Base-by-base conservation (phyloP, 108 stramenopile species). In the Skeletonema grethae region DNA sequence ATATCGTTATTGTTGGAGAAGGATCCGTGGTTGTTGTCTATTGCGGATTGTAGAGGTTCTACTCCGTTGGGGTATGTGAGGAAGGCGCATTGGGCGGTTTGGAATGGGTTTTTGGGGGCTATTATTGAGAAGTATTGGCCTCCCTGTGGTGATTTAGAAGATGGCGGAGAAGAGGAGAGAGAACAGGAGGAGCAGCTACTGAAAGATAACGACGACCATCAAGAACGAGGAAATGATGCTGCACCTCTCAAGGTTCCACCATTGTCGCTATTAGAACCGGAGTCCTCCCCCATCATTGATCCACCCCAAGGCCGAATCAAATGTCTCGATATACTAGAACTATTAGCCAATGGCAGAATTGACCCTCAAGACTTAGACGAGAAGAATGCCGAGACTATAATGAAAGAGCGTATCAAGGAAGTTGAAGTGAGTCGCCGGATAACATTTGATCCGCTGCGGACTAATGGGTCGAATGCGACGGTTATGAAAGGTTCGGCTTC, bases 51-150 rank as follows among this genome's bases (percentile, higher is more conserved):
- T 16, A 48, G 89, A 41, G 85, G 86, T 1, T 53, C 63, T 18
- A 82, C 85, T n/a, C 86, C 89, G 0, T 68, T 90, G 56, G 63
- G 75, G 7, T 90, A 90, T 65, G 77, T 83, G 36, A 84, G 86
- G 16, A 53, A 70, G 34, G 67, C 77, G 3, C 75, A 90, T 25
- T 87, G 83, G 79, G 61, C 16, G 10, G 32, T 39, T 4, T 86
- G 86, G 85, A 71, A 61, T 32, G 50, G 63, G 7, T 90, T 85
- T 72, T 57, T 90, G 16, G 72, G 61, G n/a, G 60, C 67, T 6
- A 61, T 76, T 41, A 48, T 62, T 39, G 75, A 76, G 30, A 31
- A 28, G 18, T 76, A 69, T 57, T 76, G 75, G 75, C 75, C 75
- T 20, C 75, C 75, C 10, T 31, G 66, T 28, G 22, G 66, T 28